Evolutionary conservation across 2,329 filamentous ascomycete species (phyloP).

Genomic region (Pseudogymnoascus sp.): DNA sequence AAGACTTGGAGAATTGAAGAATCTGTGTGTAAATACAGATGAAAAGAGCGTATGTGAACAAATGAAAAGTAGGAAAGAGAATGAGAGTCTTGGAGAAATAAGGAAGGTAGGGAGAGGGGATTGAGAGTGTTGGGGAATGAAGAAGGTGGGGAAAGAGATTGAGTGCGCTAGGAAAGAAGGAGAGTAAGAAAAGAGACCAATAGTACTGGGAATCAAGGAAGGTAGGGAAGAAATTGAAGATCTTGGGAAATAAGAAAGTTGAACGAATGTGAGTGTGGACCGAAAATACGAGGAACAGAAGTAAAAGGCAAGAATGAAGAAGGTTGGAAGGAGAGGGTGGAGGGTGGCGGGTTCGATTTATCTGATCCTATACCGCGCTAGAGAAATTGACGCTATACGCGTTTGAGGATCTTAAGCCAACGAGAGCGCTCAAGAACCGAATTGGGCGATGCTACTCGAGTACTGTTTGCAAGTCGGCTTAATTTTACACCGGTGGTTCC

Average conservation of each 20-base stretch:
- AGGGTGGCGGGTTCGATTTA: background rate
- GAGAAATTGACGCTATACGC: background rate
- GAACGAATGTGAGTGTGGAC: background rate
- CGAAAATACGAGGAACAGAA: background rate
- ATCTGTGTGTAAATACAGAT: background rate
- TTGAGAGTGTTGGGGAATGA: background rate
- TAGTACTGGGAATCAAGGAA: background rate
- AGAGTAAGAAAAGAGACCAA: background rate
- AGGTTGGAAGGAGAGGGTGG: background rate
- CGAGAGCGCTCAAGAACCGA: background rate
- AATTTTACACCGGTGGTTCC: background rate
- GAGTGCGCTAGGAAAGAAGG: background rate
- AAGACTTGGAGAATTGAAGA: background rate
- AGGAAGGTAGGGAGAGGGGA: background rate
- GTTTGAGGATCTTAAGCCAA: background rate
- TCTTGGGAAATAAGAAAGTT: background rate
- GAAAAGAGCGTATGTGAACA: conserved; percentile 1
- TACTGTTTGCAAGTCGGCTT: background rate
- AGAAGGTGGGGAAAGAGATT: background rate
- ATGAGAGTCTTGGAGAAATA: background rate
- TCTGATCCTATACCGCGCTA: background rate
- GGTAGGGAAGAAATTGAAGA: background rate
- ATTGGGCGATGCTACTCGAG: background rate
- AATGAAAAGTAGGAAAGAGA: background rate
- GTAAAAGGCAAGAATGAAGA: background rate